Evolutionary conservation across 2,329 filamentous ascomycete species (phyloP).

Genomic region (Apiospora kogelbergensis): DNA sequence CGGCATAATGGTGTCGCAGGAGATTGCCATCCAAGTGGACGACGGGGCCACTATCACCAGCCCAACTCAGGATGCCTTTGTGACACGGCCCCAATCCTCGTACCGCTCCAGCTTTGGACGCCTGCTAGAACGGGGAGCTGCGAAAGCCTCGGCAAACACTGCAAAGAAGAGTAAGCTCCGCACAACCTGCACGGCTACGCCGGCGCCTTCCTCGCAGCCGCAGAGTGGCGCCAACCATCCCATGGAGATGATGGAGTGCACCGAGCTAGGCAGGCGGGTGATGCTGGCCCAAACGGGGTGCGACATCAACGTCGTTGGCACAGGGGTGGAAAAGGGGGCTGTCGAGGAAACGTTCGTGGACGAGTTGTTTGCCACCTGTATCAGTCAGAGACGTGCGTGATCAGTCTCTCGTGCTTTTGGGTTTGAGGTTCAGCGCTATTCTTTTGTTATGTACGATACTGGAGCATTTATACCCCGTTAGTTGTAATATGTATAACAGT

Average conservation of each 20-base stretch:
- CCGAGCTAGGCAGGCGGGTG: background rate
- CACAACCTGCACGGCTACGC: background rate
- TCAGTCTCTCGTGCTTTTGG: background rate
- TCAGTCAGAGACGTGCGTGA: background rate
- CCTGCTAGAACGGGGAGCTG: background rate
- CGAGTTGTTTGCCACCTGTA: background rate
- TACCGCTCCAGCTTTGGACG: background rate
- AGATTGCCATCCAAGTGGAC: conserved; percentile 38
- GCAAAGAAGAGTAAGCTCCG: background rate
- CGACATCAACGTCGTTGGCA: background rate
- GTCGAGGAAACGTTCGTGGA: background rate
- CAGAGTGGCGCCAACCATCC: no score
- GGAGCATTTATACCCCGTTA: background rate
- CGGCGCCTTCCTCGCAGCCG: background rate
- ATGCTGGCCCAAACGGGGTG: no score
- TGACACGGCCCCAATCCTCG: background rate
- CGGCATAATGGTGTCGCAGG: conserved; percentile 63
- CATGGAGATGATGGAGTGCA: background rate
- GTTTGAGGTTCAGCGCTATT: background rate
- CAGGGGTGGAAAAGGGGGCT: background rate
- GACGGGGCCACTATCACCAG: background rate
- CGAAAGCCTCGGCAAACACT: background rate
- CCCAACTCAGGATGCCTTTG: background rate
- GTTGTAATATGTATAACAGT: background rate
- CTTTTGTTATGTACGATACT: background rate